Base-by-base conservation (phyloP, 495 filamentous ascomycete genomes). In the Aspergillus conjunctus region DNA sequence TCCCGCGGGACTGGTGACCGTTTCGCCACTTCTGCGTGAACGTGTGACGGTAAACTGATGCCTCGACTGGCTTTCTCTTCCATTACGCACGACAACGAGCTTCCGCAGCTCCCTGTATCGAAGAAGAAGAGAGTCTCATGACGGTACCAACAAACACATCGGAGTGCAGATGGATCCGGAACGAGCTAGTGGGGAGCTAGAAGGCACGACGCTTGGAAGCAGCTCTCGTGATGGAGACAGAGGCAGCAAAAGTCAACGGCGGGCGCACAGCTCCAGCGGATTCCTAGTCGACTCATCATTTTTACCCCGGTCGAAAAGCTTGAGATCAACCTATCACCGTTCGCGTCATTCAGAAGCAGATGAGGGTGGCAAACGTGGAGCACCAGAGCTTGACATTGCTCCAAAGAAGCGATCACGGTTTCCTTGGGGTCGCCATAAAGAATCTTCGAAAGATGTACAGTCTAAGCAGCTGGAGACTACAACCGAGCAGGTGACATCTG, bases 261-360 rank as follows among this genome's bases (percentile, higher is more conserved):
- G 73, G 60, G 71, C 71, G 8, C 72, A 70, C 45, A 76, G 63
- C 64, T 78, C 79, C 2, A 67, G 79, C 52, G 73, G 78, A 15
- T 83, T 83, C 32, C 58, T 83, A 26, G 56, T 83, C 34, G 78
- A 79, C 53, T 74, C 75, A 5, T 61, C 66, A 9, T 69, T 69
- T 20, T 17, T 77, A 12, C 75, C 73, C 26, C 68, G 68, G 11
- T 64, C 75, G 8, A 72, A 60, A 34, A 70, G 68, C 48, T 59
- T 70, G 9, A 64, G 68, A 37, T 59, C 68, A 3, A 64, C 61
- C 51, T 62, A 69, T 26, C 66, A 76, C 33, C 68, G 61, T 22
- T 34, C 66, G 32, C 66, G 60, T 21, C 71, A 62, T 41, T 68
- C 71, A 7, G 73, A 75, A 44, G 51, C 66, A 20, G 64, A 66